Percentiles rank a stretch among this genome's conserved stretches.
Evolutionary conservation across 225 moss, liverwort and hornwort genomes (phyloP).

Genomic region (Takakia lepidozioides): DNA sequence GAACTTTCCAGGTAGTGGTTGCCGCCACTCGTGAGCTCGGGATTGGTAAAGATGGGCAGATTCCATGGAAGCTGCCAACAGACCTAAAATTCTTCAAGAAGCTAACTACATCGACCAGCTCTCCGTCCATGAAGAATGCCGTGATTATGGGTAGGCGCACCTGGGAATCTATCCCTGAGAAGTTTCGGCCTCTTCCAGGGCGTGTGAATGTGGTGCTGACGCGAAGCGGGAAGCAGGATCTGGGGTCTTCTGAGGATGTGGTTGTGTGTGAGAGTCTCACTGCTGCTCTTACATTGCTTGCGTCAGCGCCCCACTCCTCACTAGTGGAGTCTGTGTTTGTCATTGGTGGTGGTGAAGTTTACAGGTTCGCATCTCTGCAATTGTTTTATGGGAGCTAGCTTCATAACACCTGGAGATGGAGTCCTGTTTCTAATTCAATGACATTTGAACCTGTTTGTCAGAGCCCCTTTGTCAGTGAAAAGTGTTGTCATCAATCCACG

Average conservation of each 20-base stretch:
- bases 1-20: slow-evolving; percentile 65
- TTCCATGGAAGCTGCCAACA: slow-evolving; percentile 77
- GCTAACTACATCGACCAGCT: slow-evolving; percentile 39
- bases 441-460: too few relatives aligned
- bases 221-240: slow-evolving; percentile 22
- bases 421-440: too few relatives aligned
- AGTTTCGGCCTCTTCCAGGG: slow-evolving; percentile 60
- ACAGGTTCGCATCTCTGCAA: slow-evolving; percentile 24
- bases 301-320: slow-evolving; percentile 23
- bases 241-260: slow-evolving; percentile 8
- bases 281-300: slow-evolving; percentile 52
- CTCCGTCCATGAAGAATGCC: slow-evolving; percentile 54
- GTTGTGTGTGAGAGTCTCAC: slow-evolving; percentile 46
- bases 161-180: slow-evolving; percentile 67
- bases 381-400: too few relatives aligned
- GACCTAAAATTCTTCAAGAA: slow-evolving; percentile 76
- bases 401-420: too few relatives aligned
- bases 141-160: slow-evolving; percentile 78
- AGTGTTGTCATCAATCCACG: too few relatives aligned
- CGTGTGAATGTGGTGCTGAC: slow-evolving; percentile 78
- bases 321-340: slow-evolving; percentile 66
- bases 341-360: slow-evolving; percentile 81
- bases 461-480: too few relatives aligned
- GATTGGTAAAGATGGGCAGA: slow-evolving; percentile 48
- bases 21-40: slow-evolving; percentile 55